A percentile compares a stretch with the other conserved stretches of the same genome.
These are phyloP conservation scores for Exobasidium cylindrosporum DNA, from an alignment of 1,284 basidiomycete species.

Conservation along the genomic window DNA sequence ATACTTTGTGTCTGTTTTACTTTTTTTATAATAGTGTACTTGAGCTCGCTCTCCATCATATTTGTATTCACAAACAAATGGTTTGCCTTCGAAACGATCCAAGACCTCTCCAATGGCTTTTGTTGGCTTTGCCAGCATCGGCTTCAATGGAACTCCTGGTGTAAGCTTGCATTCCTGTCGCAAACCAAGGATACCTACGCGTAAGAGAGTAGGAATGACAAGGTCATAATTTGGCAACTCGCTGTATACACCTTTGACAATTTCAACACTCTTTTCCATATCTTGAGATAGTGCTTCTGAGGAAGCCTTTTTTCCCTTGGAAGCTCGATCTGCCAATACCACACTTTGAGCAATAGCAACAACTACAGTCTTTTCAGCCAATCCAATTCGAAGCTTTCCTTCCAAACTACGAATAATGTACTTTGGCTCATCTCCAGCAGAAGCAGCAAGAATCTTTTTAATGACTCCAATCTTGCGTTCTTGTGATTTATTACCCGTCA, in stretches of 20 bases:
- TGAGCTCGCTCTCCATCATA: conserved; percentile 98
- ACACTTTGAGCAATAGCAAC: conserved; percentile 48
- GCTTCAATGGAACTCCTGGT: conserved; percentile 89
- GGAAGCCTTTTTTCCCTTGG: conserved; percentile 64
- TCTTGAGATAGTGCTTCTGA: conserved; percentile 70
- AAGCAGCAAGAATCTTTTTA: conserved; percentile 87
- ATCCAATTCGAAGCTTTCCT: conserved; percentile 94
- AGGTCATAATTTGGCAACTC: conserved; percentile 91
- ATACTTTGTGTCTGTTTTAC: conserved; percentile 22
- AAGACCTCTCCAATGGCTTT: conserved; percentile 98
- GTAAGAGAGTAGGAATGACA: conserved; percentile 86
- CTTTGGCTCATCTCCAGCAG: conserved; percentile 82
- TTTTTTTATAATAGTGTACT: conserved; percentile 34
- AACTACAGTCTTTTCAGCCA: conserved; percentile 80
- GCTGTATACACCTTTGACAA: conserved; percentile 88
- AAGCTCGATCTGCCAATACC: conserved; percentile 32
- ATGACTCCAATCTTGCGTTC: conserved; percentile 86
- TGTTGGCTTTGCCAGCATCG: conserved; percentile 99
- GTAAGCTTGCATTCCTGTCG: conserved; percentile 80
- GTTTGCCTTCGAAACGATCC: conserved; percentile 91
- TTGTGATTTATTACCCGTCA: conserved; percentile 69
- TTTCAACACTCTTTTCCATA: conserved; percentile 75
- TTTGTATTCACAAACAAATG: conserved; percentile 99
- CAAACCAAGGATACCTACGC: conserved; percentile 72
- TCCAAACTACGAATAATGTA: conserved; percentile 93